Base-by-base conservation (phyloP, 2,329 filamentous ascomycete genomes). In the Aspergillaceae sp. region DNA sequence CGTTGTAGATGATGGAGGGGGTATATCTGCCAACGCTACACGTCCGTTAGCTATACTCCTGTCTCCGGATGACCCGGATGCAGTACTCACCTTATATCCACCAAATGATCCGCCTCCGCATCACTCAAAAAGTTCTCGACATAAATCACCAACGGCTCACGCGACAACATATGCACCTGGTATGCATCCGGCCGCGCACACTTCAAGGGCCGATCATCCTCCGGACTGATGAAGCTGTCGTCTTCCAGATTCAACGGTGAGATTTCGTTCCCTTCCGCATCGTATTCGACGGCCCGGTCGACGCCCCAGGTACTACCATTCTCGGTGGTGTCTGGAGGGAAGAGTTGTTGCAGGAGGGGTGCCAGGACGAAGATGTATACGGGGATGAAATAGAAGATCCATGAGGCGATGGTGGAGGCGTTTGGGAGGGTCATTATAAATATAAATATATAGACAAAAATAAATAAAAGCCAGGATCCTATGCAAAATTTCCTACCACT, bases 141-240 rank as follows among this genome's bases (percentile, higher is more conserved):
- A 58, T 82, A 81, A 10, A 82, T 67, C 5, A 83, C 67, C 49
- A 82, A 59, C 2, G 79, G 79, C 40, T 73, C 70, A 10, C 71
- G 64, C 11, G 70, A 74, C 43, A 80, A 66, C 4, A 82, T 63
- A 53, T 77, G 73, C 1, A 74, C 62, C 10, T 53, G 51, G 48
- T 67, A 67, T 4, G 57, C 54, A 1, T 54, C 45, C n/a, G 51
- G 49, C 11, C 46, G 52, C 19, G 59, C 52, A 33, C 65, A 67
- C 32, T 49, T 51, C 7, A 53, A 35, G 3, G 54, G 53, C 8
- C 57, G 49, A 3, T 56, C 61, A 51, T 67, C 64, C 7, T 66
- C 62, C 2, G 60, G 59, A 41, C 61, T 64, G 41, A 68, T 61
- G 43, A 67, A 57, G 44, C 53, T 59, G 45, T 61, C 60, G 38